Evolutionary conservation across 2,329 filamentous ascomycete species (phyloP), one percentile per base, ranked within the genome.

Genomic region (Ciborinia camelliae): DNA sequence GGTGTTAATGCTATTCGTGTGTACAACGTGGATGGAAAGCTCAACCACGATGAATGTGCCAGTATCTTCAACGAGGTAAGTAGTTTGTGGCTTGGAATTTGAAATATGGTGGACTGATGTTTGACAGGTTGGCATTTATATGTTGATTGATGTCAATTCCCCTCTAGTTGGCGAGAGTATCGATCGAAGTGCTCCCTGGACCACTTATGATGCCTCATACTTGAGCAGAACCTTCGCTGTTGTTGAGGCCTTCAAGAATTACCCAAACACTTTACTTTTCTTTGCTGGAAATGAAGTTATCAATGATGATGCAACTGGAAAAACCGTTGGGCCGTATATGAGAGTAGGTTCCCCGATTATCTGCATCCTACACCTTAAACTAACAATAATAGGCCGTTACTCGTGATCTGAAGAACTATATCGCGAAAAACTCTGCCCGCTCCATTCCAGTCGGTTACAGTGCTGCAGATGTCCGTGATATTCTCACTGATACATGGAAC

Each of bases 271-370:
- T 14, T 79, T 88, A n/a, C 80, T 83, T 65, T 92, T 90, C 83
- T 92, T 92, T 80, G 87, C 89, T 53, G 90, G 86, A 65, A 92
- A 92, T 77, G 90, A 92, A 78, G 87, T 92, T 73, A 90, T 91
- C 77, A 87, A 90, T 76, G 80, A 88, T 69, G 80, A 85, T 59
- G 75, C 81, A 52, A 87, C 84, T 45, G 88, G 85, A 68, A 77
- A 80, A 62, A 77, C 76, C 62, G 86, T 85, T 41, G 88, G 86
- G 39, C 88, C 86, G n/a, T 93, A 91, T 76, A 81, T 88, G 70
- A 83, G 86, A 66, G 75, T 75, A 62, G 66, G 71, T 69, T 20
- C 10, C 14, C 18, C 20, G 6, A 35, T 15, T 47, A 32, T 35
- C 12, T 14, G 6, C 47, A 2, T 6, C 35, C 32, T 43, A 20